Percentiles rank a stretch among this genome's conserved stretches.
Conservation (phyloP, 2,329 filamentous ascomycete species). For the Talaromyces funiculosus region DNA sequence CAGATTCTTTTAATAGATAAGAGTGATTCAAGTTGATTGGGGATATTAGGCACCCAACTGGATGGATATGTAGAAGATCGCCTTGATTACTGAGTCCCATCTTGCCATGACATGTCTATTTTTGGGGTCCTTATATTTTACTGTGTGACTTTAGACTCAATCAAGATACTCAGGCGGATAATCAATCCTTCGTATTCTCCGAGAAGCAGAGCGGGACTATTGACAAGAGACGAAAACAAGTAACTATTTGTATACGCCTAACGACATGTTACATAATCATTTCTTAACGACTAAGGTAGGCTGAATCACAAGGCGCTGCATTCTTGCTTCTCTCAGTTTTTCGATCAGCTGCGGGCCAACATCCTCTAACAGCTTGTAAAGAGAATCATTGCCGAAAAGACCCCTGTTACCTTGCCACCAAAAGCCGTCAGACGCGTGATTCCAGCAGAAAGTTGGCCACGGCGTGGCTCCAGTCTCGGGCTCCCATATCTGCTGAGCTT, state of each 20-base stretch:
- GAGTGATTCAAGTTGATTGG: too few relatives aligned
- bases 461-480: neutral
- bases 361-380: neutral
- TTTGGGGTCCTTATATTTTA: neutral
- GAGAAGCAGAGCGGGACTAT: neutral
- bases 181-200: neutral
- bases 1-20: too few relatives aligned
- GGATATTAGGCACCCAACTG: too few relatives aligned
- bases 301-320: neutral
- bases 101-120: neutral
- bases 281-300: conserved; percentile 1
- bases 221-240: neutral
- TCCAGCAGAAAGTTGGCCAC: neutral
- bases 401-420: neutral
- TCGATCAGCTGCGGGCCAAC: neutral
- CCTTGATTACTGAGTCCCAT: neutral
- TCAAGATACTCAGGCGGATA: neutral
- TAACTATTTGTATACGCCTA: neutral
- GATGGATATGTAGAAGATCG: neutral
- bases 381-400: neutral
- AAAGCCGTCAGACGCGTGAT: neutral
- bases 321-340: neutral
- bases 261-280: neutral
- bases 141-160: neutral
- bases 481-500: conserved; percentile 4